Base-by-base conservation (phyloP, 2,329 filamentous ascomycete genomes). In the Akanthomyces muscarius region DNA sequence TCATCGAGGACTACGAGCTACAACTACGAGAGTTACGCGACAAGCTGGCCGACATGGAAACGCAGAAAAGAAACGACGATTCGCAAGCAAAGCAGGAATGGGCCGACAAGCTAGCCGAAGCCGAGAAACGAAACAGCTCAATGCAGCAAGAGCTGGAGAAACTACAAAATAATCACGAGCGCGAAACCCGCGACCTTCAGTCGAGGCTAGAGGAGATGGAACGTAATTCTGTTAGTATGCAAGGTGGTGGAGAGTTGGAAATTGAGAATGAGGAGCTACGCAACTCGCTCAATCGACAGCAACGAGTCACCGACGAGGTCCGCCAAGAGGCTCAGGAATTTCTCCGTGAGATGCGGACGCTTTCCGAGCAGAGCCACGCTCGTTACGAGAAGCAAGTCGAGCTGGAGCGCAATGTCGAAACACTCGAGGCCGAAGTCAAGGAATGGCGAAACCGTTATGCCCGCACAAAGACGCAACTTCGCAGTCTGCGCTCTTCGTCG, bases 391-490 rank as follows among this genome's bases (percentile, higher is more conserved):
- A 88, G 68, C 93, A 98, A 74, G 87, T 92, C 58, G 86, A 88
- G 68, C 81, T 98, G 66, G 86, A 90, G 61, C 84, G 83, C 66
- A 89, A 89, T 52, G 88, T 97, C 38, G 83, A 90, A 63, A 81
- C 84, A 61, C 82, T 99, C 6, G 91, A 97, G 75, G 81, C 86
- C 25, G 92, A 98, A 72, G 86, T 96, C 53, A 89, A 89, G 61
- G 88, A 93, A 57, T 99, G 95, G 95, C 92, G 92, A 72, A 87
- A 89, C 69, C 89, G 93, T 52, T 98, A 97, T 72, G 89, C 92
- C 30, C 89, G 89, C 68, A 84, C 91, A 44, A 97, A 96, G 78
- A 91, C 94, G 2, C 93, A 97, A 74, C 80, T 96, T 55, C 87
- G 93, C 58, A 89, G 84, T 70, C 82, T 97, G 72, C 88, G 92